A percentile compares a stretch with the other conserved stretches of the same genome.
phyloP scores from a whole-genome alignment of 1,139 yeast genomes.

The Diutina mesorugosa region DNA sequence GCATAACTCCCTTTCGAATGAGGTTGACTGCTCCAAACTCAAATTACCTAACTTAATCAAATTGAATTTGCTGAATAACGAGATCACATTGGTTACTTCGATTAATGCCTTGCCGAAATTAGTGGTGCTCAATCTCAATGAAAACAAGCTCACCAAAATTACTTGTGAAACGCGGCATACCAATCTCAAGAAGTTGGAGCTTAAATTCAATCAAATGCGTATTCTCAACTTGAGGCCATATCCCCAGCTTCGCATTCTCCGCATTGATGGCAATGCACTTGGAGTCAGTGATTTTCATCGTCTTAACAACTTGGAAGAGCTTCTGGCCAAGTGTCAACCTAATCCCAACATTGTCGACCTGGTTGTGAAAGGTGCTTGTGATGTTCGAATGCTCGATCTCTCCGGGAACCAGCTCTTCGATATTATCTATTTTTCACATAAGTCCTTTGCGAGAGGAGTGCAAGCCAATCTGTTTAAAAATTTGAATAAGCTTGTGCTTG shows the following conservation, averaged over 20 bases:
- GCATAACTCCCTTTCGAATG: conserved; percentile 26
- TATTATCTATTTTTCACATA: conserved; percentile 1
- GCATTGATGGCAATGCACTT: conserved; percentile 30
- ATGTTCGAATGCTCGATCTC: conserved; percentile 19
- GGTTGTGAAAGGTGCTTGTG: conserved; percentile 11
- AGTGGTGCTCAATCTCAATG: conserved; percentile 29
- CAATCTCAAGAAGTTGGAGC: conserved; percentile 27
- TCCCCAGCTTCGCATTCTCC: conserved; percentile 29
- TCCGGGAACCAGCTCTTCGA: conserved; percentile 21
- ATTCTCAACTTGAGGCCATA: conserved; percentile 18
- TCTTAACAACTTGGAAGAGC: conserved; percentile 13
- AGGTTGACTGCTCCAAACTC: conserved; percentile 21
- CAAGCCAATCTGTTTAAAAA: conserved; percentile 17
- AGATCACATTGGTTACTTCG: conserved; percentile 18
- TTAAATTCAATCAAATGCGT: conserved; percentile 27
- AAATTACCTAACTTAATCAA: conserved; percentile 30
- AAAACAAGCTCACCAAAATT: conserved; percentile 22
- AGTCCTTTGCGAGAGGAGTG: not conserved
- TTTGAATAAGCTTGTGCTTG: conserved; percentile 24
- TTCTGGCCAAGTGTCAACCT: conserved; percentile 27
- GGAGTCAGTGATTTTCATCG: not conserved
- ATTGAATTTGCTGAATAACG: conserved; percentile 31
- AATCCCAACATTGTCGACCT: conserved; percentile 10
- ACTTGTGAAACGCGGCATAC: conserved; percentile 13
- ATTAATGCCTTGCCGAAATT: conserved; percentile 23